A percentile compares a stretch with the other conserved stretches of the same genome.
Conservation (phyloP, 1,284 basidiomycete species). For the Ustilago hordei region DNA sequence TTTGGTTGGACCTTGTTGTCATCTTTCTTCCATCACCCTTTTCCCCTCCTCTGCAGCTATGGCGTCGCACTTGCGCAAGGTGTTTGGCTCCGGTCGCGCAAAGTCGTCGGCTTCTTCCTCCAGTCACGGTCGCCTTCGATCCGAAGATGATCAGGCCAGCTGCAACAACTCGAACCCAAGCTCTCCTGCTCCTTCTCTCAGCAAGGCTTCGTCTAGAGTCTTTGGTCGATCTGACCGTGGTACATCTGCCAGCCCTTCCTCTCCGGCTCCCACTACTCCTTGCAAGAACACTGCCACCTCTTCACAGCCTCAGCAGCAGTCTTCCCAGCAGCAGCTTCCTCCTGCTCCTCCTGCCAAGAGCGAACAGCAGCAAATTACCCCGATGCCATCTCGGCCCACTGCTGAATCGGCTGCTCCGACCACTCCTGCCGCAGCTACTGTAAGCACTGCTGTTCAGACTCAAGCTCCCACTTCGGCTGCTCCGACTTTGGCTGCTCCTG, state of each 20-base stretch:
- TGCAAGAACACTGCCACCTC: slow-evolving; percentile 15
- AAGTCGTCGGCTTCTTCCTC: slow-evolving; percentile 44
- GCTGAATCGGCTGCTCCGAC: slow-evolving; percentile 24
- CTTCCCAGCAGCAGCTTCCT: slow-evolving; percentile 13
- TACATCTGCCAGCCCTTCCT: slow-evolving; percentile 31
- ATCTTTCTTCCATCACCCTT: slow-evolving; percentile 37
- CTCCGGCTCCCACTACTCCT: slow-evolving; percentile 15
- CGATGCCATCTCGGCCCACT: slow-evolving; percentile 27
- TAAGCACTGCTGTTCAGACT: not conserved
- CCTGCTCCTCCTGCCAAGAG: slow-evolving; percentile 32
- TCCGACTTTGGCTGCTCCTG: slow-evolving; percentile 10
- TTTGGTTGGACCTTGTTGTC: slow-evolving; percentile 9
- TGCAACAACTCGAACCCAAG: slow-evolving; percentile 29
- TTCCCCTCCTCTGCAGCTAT: slow-evolving; percentile 18
- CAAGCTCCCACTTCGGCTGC: slow-evolving; percentile 12
- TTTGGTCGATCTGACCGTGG: slow-evolving; percentile 43
- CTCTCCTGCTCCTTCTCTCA: slow-evolving; percentile 38
- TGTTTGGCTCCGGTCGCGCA: slow-evolving; percentile 53
- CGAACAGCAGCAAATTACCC: slow-evolving; percentile 15
- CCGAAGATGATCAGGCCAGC: slow-evolving; percentile 34
- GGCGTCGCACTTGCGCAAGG: slow-evolving; percentile 52
- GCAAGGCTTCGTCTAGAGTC: slow-evolving; percentile 34
- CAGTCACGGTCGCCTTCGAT: slow-evolving; percentile 28
- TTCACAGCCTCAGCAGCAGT: slow-evolving; percentile 3
- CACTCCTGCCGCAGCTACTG: slow-evolving; percentile 4